Percentiles rank a stretch among this genome's conserved stretches.
phyloP scores from a whole-genome alignment of 208 protist species.

The Naegleria lovaniensis region DNA sequence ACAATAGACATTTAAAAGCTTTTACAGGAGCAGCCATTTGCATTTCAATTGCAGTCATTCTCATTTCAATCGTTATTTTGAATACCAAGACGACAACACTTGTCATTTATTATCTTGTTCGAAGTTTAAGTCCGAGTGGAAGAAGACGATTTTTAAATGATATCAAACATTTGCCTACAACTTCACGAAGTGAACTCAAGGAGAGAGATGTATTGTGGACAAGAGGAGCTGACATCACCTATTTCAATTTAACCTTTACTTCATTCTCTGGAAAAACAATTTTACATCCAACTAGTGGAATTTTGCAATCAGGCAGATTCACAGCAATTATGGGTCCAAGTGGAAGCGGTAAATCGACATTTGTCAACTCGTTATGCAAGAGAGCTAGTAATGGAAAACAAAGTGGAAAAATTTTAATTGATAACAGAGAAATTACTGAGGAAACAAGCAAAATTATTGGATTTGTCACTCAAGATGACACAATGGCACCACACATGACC shows the following conservation, averaged over 20 bases:
- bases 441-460: constrained; percentile 37
- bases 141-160: too few species aligned
- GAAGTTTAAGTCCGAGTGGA: too few species aligned
- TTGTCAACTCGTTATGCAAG: background rate
- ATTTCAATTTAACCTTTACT: background rate
- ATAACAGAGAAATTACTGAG: background rate
- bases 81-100: background rate
- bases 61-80: background rate
- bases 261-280: background rate
- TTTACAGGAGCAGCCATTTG: background rate
- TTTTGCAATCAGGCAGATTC: background rate
- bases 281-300: background rate
- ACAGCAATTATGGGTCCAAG: background rate
- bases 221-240: background rate
- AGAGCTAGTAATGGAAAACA: background rate
- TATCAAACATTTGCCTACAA: too few species aligned
- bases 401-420: background rate
- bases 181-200: too few species aligned
- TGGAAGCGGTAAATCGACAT: background rate
- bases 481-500: constrained; percentile 67
- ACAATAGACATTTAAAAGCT: background rate
- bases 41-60: background rate
- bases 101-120: too few species aligned
- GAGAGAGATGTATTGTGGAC: too few species aligned
- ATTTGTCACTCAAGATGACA: constrained; percentile 84